These are phyloP conservation scores for Lippia alba DNA, from an alignment of 305 asterid species.

Conservation along the genomic window DNA sequence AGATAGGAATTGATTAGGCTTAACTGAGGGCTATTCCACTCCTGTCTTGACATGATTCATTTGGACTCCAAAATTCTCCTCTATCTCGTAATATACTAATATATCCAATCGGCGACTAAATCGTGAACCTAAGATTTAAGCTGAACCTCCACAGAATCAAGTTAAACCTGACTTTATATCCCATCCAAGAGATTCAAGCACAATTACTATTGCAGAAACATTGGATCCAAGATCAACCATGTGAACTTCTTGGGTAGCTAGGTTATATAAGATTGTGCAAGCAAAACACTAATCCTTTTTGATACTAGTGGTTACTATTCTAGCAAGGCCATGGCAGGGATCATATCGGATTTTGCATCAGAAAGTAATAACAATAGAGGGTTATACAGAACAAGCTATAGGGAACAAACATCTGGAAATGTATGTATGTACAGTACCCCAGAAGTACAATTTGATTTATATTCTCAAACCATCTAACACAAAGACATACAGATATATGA, in stretches of 20 bases:
- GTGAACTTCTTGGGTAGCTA: constrained; percentile 13
- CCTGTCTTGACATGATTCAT: not conserved
- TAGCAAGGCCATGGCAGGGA: not conserved
- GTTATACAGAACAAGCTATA: not conserved
- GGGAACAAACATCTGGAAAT: not conserved
- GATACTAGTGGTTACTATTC: not conserved
- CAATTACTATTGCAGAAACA: not conserved
- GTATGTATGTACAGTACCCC: not conserved
- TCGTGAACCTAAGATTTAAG: not conserved
- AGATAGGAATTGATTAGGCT: not conserved
- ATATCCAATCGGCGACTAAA: not conserved
- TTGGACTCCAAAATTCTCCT: not conserved
- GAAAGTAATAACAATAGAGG: not conserved
- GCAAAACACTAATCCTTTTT: not conserved
- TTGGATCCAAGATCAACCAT: not conserved
- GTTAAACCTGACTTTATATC: not conserved
- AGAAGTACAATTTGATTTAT: not conserved
- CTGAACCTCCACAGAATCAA: not conserved
- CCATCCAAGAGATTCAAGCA: constrained; percentile 7
- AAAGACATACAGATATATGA: not conserved
- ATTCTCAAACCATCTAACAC: not conserved
- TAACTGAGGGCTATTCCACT: not conserved
- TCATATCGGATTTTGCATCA: not conserved
- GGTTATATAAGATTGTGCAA: not conserved
- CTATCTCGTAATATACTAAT: not conserved